Evolutionary conservation across 805 yeast species (phyloP).

Genomic region (Kodamaea fukazawae): DNA sequence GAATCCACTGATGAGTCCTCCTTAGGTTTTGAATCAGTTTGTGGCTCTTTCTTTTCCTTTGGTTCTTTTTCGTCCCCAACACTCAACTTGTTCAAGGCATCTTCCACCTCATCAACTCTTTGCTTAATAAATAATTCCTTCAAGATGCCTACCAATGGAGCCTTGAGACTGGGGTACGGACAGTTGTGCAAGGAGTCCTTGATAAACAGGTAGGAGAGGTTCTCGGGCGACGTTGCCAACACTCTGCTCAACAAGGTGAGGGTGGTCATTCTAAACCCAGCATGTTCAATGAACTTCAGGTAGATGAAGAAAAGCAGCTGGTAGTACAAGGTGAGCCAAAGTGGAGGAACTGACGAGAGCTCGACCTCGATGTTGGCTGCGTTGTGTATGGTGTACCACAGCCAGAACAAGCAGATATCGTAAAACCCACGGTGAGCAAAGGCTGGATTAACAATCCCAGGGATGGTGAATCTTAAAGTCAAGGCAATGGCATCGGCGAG

Average conservation of each 20-base stretch:
- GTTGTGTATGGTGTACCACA: slow-evolving; percentile 34
- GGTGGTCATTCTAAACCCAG: slow-evolving; percentile 26
- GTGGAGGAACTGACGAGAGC: slow-evolving; percentile 29
- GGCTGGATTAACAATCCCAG: slow-evolving; percentile 30
- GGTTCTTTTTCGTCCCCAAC: slow-evolving; percentile 3
- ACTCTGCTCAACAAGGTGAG: slow-evolving; percentile 65
- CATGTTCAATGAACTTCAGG: slow-evolving; percentile 1
- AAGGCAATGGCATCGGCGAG: slow-evolving; percentile 18
- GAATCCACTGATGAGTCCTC: background rate
- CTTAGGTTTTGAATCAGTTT: slow-evolving; percentile 2
- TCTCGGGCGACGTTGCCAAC: slow-evolving; percentile 57
- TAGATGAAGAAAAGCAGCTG: slow-evolving; percentile 27
- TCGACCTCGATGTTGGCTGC: slow-evolving; percentile 24
- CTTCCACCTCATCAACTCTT: slow-evolving; percentile 8
- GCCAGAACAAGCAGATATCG: slow-evolving; percentile 36
- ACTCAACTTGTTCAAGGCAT: background rate
- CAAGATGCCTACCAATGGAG: slow-evolving; percentile 62
- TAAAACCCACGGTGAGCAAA: slow-evolving; percentile 19
- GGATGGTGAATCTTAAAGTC: slow-evolving; percentile 31
- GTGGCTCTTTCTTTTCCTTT: slow-evolving; percentile 13
- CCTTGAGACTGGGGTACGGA: slow-evolving; percentile 60
- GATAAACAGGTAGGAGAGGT: slow-evolving; percentile 56
- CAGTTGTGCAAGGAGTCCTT: slow-evolving; percentile 62
- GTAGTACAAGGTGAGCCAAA: slow-evolving; percentile 28
- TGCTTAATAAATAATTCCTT: slow-evolving; percentile 58